phyloP scores from a whole-genome alignment of 148 eudicot genomes.

The Beta vulgaris region DNA sequence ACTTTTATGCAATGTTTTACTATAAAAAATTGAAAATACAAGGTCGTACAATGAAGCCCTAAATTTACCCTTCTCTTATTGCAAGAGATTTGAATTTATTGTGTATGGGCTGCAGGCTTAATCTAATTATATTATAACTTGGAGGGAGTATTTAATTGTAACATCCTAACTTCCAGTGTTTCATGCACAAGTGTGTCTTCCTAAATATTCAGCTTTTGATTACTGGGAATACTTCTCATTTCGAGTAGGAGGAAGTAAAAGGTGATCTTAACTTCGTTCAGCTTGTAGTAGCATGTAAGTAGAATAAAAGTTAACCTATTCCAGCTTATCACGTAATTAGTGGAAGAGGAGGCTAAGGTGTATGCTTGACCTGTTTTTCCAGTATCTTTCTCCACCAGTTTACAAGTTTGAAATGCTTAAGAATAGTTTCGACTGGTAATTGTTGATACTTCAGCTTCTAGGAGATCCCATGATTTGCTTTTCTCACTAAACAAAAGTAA shows the following conservation, averaged over 20 bases:
- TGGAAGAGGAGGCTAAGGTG: neutral
- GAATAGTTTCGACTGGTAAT: neutral
- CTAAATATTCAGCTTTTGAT: too few species aligned
- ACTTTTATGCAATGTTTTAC: too few species aligned
- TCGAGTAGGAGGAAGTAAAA: too few species aligned
- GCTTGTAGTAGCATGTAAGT: neutral
- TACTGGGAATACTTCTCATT: too few species aligned
- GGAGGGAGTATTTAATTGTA: too few species aligned
- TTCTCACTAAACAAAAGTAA: neutral
- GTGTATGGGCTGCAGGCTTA: too few species aligned
- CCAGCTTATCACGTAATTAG: too few species aligned
- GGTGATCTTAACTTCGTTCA: neutral
- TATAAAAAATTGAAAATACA: too few species aligned
- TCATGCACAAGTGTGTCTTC: too few species aligned
- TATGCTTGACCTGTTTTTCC: neutral
- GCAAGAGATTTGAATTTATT: neutral
- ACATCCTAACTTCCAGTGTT: too few species aligned
- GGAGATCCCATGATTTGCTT: neutral
- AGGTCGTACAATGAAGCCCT: too few species aligned
- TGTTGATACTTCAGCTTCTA: neutral
- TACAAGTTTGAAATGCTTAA: neutral
- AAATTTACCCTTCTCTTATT: neutral
- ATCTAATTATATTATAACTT: too few species aligned
- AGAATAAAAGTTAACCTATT: neutral
- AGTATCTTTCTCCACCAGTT: neutral